Base-by-base conservation (phyloP, 1,284 basidiomycete species). In the Sporisorium sorghi region DNA sequence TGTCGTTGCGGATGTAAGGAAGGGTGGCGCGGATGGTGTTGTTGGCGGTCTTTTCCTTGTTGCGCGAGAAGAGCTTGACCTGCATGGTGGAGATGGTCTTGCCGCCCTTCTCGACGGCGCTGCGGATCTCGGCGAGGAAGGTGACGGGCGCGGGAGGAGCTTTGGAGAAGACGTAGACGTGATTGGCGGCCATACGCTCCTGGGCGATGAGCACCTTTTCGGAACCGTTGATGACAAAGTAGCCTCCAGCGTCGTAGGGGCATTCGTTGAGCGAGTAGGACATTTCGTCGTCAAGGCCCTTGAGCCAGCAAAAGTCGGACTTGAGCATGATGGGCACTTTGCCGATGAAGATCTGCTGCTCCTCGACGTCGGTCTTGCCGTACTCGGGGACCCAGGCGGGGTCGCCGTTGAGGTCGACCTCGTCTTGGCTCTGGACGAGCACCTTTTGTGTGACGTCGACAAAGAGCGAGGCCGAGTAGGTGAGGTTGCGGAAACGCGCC, bases 201-300 rank as follows among this genome's bases (percentile, higher is more conserved):
- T 99, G 96, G 0, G 97, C 96, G 86, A 99, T 99, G 75, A 99
- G 88, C 28, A 99, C 96, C 86, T 99, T 99, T 86, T 99, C 96
- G 1, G 97, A 99, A 28, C 96, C 96, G 81, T 98, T 99, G 87
- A 99, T 98, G 85, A 99, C 93, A 85, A 99, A 99, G 86, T 99
- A 99, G 67, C 96, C 96, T 85, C 96, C 96, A 9, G 75, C 64
- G 63, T 99, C 97, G 83, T 95, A 96, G 2, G 96, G 96, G 82
- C 96, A 99, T 86, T 99, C 96, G 83, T 97, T 97, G 76, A 97
- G 87, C 79, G 94, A 91, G 85, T 91, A 94, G 49, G 95, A 87
- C 79, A 93, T 91, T 65, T 90, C 88, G 56, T 96, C 92, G 68
- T 89, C 88, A 46, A 97, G 87, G 23, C 88, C 90, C 78, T 91